These are phyloP conservation scores for Tetracentron sinense DNA, from an alignment of 164 flowering plant species.

Conservation along the genomic window DNA sequence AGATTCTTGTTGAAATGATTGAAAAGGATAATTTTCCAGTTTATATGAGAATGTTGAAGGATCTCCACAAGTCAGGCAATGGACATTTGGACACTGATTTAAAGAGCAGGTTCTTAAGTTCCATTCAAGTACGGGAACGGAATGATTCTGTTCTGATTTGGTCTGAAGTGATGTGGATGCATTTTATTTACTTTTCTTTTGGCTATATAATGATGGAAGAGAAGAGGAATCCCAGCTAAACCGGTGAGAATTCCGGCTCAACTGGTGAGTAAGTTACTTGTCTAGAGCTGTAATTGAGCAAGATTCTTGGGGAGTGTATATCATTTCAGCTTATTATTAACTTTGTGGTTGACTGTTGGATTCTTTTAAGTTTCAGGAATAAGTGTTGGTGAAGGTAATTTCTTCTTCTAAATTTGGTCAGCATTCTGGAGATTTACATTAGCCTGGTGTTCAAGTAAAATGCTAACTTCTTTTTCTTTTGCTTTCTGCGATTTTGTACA, in stretches of 20 bases:
- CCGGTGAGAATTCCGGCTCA: no score
- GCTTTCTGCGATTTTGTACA: no score
- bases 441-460: no score
- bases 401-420: no score
- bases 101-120: slow-evolving; percentile 31
- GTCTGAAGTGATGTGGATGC: not conserved
- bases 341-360: no score
- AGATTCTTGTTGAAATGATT: slow-evolving; percentile 57
- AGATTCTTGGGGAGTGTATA: no score
- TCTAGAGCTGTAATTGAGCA: no score
- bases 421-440: no score
- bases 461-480: no score
- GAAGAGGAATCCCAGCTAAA: not conserved
- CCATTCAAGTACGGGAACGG: not conserved
- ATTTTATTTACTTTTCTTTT: not conserved
- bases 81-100: slow-evolving; percentile 36
- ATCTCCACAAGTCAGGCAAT: slow-evolving; percentile 28
- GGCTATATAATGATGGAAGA: not conserved
- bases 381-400: no score
- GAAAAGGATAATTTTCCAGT: slow-evolving; percentile 45
- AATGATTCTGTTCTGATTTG: slow-evolving; percentile 1
- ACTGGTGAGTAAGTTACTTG: not conserved
- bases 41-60: slow-evolving; percentile 34
- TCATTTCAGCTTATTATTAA: no score
- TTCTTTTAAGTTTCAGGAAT: no score